Percentiles rank a stretch among this genome's conserved stretches.
phyloP scores from a whole-genome alignment of 2,329 filamentous ascomycete genomes.

The Apiospora kogelbergensis region DNA sequence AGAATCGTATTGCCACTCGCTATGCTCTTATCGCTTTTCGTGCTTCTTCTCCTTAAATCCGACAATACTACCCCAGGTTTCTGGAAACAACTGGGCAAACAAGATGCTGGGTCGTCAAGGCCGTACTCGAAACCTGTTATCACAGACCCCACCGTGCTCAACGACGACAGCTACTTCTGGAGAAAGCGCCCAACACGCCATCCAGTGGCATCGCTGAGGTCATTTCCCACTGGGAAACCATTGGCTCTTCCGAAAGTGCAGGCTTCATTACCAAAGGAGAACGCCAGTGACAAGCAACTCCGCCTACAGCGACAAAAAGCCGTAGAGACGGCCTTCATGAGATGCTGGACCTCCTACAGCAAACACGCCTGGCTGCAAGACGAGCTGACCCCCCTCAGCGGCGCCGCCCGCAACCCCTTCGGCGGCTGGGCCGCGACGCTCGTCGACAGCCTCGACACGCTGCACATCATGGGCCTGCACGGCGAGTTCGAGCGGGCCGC shows the following conservation, averaged over 20 bases:
- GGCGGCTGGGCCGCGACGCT: constrained; percentile 55
- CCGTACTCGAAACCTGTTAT: not conserved
- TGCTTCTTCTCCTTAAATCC: not conserved
- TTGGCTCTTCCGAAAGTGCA: constrained; percentile 23
- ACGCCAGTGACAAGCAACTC: constrained; percentile 14
- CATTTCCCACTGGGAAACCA: constrained; percentile 22
- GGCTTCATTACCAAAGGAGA: constrained; percentile 20
- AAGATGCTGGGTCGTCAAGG: not conserved
- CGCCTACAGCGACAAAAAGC: constrained; percentile 29
- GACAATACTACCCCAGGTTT: not conserved
- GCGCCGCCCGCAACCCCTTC: constrained; percentile 26
- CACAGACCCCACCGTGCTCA: constrained; percentile 15
- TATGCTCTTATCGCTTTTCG: not conserved
- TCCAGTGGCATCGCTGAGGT: constrained; percentile 22
- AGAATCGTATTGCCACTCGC: not conserved
- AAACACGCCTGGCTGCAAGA: constrained; percentile 60
- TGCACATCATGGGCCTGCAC: constrained; percentile 61
- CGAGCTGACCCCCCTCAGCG: constrained; percentile 38
- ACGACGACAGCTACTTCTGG: constrained; percentile 28
- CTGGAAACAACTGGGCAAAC: not conserved
- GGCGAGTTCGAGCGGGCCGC: constrained; percentile 57
- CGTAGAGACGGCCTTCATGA: constrained; percentile 50
- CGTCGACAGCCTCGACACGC: constrained; percentile 60
- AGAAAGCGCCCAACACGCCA: constrained; percentile 23
- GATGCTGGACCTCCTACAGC: constrained; percentile 63